Evolutionary conservation across 805 yeast species (phyloP).

Genomic region (Candida bentonensis): DNA sequence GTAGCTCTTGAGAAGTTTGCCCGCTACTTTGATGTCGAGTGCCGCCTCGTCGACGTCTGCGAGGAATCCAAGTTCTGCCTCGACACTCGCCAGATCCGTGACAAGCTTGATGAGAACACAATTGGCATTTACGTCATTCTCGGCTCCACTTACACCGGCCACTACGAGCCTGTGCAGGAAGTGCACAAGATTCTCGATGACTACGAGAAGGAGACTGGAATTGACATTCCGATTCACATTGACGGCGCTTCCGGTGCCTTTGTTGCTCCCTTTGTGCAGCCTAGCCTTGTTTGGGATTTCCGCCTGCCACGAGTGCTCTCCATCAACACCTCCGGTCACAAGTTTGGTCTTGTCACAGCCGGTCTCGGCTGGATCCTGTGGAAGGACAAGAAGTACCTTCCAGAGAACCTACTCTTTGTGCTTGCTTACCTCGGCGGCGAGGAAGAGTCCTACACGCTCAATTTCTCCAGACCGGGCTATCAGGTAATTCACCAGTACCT

Average conservation of each 20-base stretch:
- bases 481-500: conserved; percentile 82
- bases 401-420: conserved; percentile 60
- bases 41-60: conserved; percentile 56
- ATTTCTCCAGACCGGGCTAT: conserved; percentile 87
- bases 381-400: conserved; percentile 50
- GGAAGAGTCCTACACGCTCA: conserved; percentile 75
- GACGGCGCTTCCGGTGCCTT: conserved; percentile 92
- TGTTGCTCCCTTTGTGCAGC: conserved; percentile 72
- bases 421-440: conserved; percentile 77
- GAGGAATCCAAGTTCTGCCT: conserved; percentile 48
- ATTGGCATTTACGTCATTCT: conserved; percentile 80
- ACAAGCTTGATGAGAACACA: conserved; percentile 74
- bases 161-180: conserved; percentile 61
- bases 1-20: conserved; percentile 93
- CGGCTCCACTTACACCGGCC: conserved; percentile 91
- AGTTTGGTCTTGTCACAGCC: conserved; percentile 80
- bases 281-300: conserved; percentile 76
- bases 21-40: conserved; percentile 82
- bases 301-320: conserved; percentile 60
- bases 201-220: conserved; percentile 51
- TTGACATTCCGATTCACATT: conserved; percentile 69
- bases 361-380: conserved; percentile 91
- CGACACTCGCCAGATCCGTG: conserved; percentile 45
- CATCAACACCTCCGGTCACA: conserved; percentile 86
- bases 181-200: conserved; percentile 55